Evolutionary conservation across 2,329 filamentous ascomycete genomes (phyloP).

Genomic region (Blastomyces emzantsi): DNA sequence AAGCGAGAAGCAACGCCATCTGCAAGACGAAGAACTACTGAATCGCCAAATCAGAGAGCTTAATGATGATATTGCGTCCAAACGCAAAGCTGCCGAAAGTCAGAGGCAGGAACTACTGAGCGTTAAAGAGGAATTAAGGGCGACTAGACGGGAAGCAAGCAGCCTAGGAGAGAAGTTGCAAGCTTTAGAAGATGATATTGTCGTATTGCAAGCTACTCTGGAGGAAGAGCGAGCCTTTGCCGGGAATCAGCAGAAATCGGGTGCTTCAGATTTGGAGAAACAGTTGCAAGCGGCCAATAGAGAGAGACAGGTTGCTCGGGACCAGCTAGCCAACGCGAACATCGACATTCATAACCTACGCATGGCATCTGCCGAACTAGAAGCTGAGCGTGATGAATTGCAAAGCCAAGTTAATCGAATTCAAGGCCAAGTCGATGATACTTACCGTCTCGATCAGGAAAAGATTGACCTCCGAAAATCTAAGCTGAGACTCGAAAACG

Average conservation of each 20-base stretch:
- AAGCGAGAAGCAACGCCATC: conserved; percentile 62
- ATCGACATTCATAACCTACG: conserved; percentile 53
- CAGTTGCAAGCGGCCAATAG: conserved; percentile 49
- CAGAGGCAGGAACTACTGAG: conserved; percentile 57
- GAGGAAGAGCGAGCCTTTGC: conserved; percentile 57
- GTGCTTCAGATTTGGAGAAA: conserved; percentile 50
- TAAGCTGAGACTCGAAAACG: conserved; percentile 59
- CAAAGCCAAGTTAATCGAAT: conserved; percentile 50
- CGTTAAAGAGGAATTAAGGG: conserved; percentile 60
- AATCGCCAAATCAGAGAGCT: conserved; percentile 66
- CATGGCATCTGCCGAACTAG: conserved; percentile 48
- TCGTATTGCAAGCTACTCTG: conserved; percentile 57
- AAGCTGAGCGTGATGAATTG: conserved; percentile 59
- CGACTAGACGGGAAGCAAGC: conserved; percentile 55
- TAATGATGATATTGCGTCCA: conserved; percentile 59
- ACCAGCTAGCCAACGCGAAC: conserved; percentile 51
- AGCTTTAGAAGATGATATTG: conserved; percentile 65
- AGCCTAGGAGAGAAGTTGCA: conserved; percentile 56
- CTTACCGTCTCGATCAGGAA: conserved; percentile 56
- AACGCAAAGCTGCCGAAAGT: conserved; percentile 56
- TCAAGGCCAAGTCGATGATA: conserved; percentile 49
- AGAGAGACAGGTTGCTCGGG: conserved; percentile 57
- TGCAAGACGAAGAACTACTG: conserved; percentile 60
- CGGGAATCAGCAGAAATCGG: conserved; percentile 48
- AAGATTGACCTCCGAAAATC: conserved; percentile 58